These are phyloP conservation scores for Kwoniella botswanensis DNA, from an alignment of 768 basidiomycete genomes.

Conservation along the genomic window DNA sequence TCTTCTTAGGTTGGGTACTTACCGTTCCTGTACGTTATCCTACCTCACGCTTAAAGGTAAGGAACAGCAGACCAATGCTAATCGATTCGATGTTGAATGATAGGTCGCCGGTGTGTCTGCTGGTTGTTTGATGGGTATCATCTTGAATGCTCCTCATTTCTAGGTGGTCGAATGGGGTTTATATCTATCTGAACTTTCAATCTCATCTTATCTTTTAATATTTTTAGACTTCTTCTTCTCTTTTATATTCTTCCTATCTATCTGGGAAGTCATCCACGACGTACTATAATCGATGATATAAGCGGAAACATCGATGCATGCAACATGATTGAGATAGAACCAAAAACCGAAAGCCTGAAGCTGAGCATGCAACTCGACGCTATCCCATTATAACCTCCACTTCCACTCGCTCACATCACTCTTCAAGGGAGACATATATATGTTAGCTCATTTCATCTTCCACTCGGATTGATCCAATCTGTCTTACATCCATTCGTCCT, in stretches of 20 bases:
- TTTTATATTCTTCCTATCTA: no score
- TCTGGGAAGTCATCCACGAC: no score
- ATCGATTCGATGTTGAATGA: background rate
- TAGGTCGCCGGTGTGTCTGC: slow-evolving; percentile 26
- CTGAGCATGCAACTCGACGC: no score
- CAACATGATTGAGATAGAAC: no score
- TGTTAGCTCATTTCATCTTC: background rate
- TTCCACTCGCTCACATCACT: background rate
- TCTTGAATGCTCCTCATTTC: slow-evolving; percentile 57
- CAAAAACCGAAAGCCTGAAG: no score
- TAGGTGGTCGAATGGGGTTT: background rate
- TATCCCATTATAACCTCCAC: background rate
- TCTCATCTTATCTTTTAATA: no score
- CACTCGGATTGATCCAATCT: background rate
- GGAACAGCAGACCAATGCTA: background rate
- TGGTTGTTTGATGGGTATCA: slow-evolving; percentile 50
- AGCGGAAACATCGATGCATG: no score
- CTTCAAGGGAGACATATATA: background rate
- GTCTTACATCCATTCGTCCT: background rate
- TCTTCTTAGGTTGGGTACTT: slow-evolving; percentile 52
- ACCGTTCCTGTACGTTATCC: slow-evolving; percentile 48
- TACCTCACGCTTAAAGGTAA: no score
- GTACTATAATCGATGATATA: no score
- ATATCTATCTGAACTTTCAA: no score
- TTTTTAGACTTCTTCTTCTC: no score